Evolutionary conservation across 768 basidiomycete species (phyloP).

Genomic region (Trichaptum fuscoviolaceum): DNA sequence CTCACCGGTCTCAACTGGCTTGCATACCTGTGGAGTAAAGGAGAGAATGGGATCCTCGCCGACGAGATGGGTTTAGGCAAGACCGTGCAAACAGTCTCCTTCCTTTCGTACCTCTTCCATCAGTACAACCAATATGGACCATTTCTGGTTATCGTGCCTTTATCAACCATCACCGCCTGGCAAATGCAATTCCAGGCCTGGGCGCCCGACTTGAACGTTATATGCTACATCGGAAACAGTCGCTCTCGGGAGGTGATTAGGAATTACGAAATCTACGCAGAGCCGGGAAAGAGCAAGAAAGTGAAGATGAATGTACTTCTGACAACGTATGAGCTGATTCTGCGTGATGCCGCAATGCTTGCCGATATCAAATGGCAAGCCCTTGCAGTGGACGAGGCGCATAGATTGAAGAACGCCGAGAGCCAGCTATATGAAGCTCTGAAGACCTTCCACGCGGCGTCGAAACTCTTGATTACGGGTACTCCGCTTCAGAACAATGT

Average conservation of each 20-base stretch:
- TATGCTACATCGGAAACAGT: slow-evolving; percentile 92
- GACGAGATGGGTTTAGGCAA: slow-evolving; percentile 99
- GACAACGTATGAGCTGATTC: slow-evolving; percentile 93
- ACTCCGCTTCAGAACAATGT: slow-evolving; percentile 99
- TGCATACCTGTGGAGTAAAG: slow-evolving; percentile 92
- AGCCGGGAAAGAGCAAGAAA: slow-evolving; percentile 58
- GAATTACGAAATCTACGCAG: slow-evolving; percentile 80
- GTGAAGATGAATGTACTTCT: slow-evolving; percentile 96
- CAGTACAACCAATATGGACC: slow-evolving; percentile 91
- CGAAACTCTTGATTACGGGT: slow-evolving; percentile 94
- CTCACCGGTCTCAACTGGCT: slow-evolving; percentile 98
- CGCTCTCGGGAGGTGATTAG: slow-evolving; percentile 87
- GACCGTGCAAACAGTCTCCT: slow-evolving; percentile 94
- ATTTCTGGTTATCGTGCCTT: slow-evolving; percentile 94
- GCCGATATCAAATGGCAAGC: slow-evolving; percentile 97
- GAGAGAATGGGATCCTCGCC: slow-evolving; percentile 94
- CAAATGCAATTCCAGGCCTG: slow-evolving; percentile 90
- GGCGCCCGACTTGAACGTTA: slow-evolving; percentile 96
- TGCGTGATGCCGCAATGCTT: slow-evolving; percentile 86
- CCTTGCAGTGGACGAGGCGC: slow-evolving; percentile 95
- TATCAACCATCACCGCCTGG: slow-evolving; percentile 98
- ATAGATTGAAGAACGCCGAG: slow-evolving; percentile 97
- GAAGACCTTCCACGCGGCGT: slow-evolving; percentile 80
- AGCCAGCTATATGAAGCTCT: slow-evolving; percentile 96
- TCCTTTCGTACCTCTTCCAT: slow-evolving; percentile 93